Conservation (phyloP, 225 moss, liverwort and hornwort genomes). For the Marchantia polymorpha region DNA sequence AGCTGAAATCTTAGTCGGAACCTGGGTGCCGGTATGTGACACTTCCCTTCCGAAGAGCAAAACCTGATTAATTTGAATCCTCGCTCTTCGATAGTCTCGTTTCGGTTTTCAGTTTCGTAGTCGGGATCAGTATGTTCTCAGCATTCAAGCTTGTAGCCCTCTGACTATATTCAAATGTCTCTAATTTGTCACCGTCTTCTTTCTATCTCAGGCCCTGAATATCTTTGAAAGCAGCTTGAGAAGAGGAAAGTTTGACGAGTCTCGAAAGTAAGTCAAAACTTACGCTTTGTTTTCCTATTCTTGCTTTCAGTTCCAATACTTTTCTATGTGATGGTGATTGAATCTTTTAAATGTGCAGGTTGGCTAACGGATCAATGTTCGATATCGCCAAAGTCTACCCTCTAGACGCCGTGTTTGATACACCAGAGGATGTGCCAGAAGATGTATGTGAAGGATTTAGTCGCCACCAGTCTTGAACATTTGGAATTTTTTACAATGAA, state of each 20-base stretch:
- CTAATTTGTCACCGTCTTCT: too few species aligned
- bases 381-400: conserved; percentile 87
- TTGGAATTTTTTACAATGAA: too few species aligned
- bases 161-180: neutral
- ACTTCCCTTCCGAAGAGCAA: neutral
- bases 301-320: neutral
- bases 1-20: conserved; percentile 80
- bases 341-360: conserved; percentile 35
- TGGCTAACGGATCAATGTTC: conserved; percentile 65
- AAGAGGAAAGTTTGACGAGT: conserved; percentile 89
- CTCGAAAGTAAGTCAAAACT: conserved; percentile 59
- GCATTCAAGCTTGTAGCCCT: neutral
- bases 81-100: neutral
- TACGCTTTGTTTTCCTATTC: neutral
- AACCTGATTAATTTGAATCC: neutral
- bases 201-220: conserved; percentile 57
- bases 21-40: conserved; percentile 81
- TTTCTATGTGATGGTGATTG: neutral
- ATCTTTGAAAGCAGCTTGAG: conserved; percentile 95
- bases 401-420: conserved; percentile 90
- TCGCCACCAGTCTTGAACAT: too few species aligned
- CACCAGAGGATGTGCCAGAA: conserved; percentile 86
- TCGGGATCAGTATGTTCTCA: neutral
- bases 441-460: conserved; percentile 51
- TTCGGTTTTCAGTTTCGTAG: neutral